Conservation (phyloP, 371 early-diverging fungal species). For the Rhizopus delemar region DNA sequence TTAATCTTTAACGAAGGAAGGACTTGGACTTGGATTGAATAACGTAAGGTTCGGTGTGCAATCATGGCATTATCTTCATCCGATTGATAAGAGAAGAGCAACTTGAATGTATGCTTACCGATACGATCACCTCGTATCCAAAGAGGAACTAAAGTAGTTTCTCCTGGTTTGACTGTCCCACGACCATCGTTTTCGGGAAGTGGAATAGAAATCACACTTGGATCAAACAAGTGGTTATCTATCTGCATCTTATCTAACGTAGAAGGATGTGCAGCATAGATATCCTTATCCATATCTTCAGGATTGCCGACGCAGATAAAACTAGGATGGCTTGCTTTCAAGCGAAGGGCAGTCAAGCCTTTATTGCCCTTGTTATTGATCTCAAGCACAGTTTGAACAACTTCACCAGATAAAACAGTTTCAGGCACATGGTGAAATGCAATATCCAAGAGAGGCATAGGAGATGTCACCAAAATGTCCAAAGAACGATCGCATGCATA, state of each 20-base stretch:
- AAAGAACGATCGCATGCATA: constrained; percentile 76
- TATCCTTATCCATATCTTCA: constrained; percentile 46
- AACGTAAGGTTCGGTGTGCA: constrained; percentile 68
- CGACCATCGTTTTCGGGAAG: constrained; percentile 32
- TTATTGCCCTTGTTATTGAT: constrained; percentile 83
- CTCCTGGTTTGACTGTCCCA: constrained; percentile 67
- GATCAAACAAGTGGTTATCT: constrained; percentile 39
- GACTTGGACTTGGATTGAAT: constrained; percentile 65
- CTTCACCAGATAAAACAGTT: constrained; percentile 81
- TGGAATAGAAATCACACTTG: constrained; percentile 47
- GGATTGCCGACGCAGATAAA: constrained; percentile 77
- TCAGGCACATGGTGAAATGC: constrained; percentile 76
- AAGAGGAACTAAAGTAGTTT: constrained; percentile 74
- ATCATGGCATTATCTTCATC: constrained; percentile 68
- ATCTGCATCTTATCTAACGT: constrained; percentile 8
- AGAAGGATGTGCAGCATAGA: constrained; percentile 26
- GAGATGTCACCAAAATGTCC: constrained; percentile 73
- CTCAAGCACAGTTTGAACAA: constrained; percentile 69
- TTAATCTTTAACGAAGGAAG: constrained; percentile 88
- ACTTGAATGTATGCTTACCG: constrained; percentile 78
- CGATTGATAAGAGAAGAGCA: constrained; percentile 72
- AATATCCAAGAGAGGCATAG: constrained; percentile 85
- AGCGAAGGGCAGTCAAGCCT: constrained; percentile 66
- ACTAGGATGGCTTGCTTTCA: constrained; percentile 85
- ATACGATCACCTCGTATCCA: constrained; percentile 92